Conservation (phyloP, 1,284 basidiomycete genomes). For the Puccinia brachypodii region DNA sequence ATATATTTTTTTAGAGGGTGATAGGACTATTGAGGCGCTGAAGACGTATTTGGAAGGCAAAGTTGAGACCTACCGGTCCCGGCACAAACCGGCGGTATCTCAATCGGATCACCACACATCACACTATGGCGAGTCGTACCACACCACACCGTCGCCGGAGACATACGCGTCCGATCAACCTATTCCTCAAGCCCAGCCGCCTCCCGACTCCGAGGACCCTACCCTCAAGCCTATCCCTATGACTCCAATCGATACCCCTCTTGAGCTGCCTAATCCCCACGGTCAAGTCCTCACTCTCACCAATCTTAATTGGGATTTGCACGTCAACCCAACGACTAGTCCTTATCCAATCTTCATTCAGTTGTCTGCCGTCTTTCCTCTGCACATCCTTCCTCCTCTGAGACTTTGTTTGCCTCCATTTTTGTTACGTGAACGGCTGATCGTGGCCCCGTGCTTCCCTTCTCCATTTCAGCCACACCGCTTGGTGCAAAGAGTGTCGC, state of each 20-base stretch:
- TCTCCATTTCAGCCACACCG: not conserved
- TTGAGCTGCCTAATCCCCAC: conserved; percentile 19
- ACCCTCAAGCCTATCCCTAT: not conserved
- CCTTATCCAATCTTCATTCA: conserved; percentile 28
- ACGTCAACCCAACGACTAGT: not conserved
- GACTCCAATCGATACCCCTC: not conserved
- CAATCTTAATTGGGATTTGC: not conserved
- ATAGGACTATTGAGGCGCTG: not conserved
- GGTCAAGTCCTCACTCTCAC: conserved; percentile 19
- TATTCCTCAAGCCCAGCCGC: conserved; percentile 1
- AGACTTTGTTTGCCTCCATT: not conserved
- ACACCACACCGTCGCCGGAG: not conserved
- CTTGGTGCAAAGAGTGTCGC: conserved; percentile 44
- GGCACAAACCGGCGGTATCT: not conserved
- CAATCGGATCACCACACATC: not conserved
- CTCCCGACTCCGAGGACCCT: not conserved
- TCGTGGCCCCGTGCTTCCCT: not conserved
- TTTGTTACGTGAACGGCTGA: not conserved
- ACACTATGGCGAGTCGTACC: not conserved
- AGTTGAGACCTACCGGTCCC: not conserved
- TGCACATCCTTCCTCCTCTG: too few species aligned
- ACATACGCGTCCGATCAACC: not conserved
- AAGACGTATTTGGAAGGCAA: conserved; percentile 13
- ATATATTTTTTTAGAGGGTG: not conserved
- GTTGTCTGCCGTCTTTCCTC: conserved; percentile 10